These are phyloP conservation scores for Penicillium sp. DNA, from an alignment of 2,329 filamentous ascomycete species.

Conservation along the genomic window DNA sequence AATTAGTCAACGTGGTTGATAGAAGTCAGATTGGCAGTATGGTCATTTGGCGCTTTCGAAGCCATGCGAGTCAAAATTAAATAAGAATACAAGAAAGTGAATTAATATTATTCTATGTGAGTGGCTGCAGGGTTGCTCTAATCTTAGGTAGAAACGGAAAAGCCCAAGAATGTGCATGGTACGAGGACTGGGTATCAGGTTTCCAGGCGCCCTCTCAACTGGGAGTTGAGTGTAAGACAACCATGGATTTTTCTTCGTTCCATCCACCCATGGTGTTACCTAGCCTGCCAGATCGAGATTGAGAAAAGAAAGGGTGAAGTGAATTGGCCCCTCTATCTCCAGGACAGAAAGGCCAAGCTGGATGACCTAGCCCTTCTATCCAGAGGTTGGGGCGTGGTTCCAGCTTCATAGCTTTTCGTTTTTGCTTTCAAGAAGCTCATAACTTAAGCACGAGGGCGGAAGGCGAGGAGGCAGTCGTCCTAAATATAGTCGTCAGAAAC, in stretches of 20 bases:
- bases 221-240: neutral
- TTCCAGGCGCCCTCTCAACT: constrained; percentile 1
- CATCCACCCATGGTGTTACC: constrained; percentile 6
- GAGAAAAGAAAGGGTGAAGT: constrained; percentile 11
- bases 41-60: constrained; percentile 1
- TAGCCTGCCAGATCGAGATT: constrained; percentile 11
- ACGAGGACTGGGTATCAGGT: constrained; percentile 10
- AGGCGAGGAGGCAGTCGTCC: constrained; percentile 82
- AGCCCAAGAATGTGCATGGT: constrained; percentile 10
- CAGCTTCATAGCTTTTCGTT: constrained; percentile 16
- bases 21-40: neutral
- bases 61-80: neutral
- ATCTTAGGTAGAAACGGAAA: constrained; percentile 9
- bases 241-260: neutral
- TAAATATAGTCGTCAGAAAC: constrained; percentile 40
- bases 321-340: constrained; percentile 20
- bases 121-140: constrained; percentile 15
- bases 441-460: constrained; percentile 51
- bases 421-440: neutral
- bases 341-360: constrained; percentile 23
- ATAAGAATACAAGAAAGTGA: constrained; percentile 4
- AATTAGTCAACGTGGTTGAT: neutral
- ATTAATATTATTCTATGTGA: constrained; percentile 30
- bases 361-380: constrained; percentile 19
- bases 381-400: constrained; percentile 14